Percentiles rank a stretch among this genome's conserved stretches.
Evolutionary conservation across 805 yeast genomes (phyloP).

Genomic region (Cyberlindnera galapagoensis): DNA sequence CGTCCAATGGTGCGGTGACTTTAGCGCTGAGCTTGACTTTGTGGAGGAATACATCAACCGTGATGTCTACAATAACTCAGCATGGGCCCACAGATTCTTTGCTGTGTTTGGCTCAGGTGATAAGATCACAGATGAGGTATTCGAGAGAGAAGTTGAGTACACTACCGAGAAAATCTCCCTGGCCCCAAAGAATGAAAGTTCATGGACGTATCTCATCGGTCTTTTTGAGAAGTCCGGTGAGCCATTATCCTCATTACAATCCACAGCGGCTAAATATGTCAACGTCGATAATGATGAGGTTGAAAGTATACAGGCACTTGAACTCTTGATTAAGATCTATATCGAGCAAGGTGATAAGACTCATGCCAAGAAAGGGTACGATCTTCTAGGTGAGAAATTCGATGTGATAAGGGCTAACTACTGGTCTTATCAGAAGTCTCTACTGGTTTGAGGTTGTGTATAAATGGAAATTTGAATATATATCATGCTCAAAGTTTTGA

Average conservation of each 20-base stretch:
- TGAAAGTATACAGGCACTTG: slow-evolving; percentile 57
- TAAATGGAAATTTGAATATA: too few relatives aligned
- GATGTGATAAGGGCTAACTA: slow-evolving; percentile 59
- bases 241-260: slow-evolving; percentile 34
- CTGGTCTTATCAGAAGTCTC: slow-evolving; percentile 46
- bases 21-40: slow-evolving; percentile 44
- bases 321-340: slow-evolving; percentile 48
- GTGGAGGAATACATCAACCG: slow-evolving; percentile 39
- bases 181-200: slow-evolving; percentile 77
- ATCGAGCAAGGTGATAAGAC: slow-evolving; percentile 29
- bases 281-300: slow-evolving; percentile 18
- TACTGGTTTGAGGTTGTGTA: slow-evolving; percentile 2
- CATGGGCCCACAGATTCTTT: slow-evolving; percentile 85
- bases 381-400: slow-evolving; percentile 41
- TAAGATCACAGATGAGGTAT: slow-evolving; percentile 12
- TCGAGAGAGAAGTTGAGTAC: slow-evolving; percentile 47
- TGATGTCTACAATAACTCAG: slow-evolving; percentile 86
- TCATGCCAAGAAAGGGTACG: slow-evolving; percentile 33
- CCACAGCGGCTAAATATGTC: slow-evolving; percentile 40
- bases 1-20: slow-evolving; percentile 48
- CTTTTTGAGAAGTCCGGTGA: slow-evolving; percentile 30
- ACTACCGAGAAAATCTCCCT: slow-evolving; percentile 40
- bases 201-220: slow-evolving; percentile 81
- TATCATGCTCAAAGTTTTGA: too few relatives aligned
- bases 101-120: slow-evolving; percentile 28